These are phyloP conservation scores for Aegilops umbellulata DNA, from an alignment of 176 grass and related monocot genomes.

Conservation along the genomic window DNA sequence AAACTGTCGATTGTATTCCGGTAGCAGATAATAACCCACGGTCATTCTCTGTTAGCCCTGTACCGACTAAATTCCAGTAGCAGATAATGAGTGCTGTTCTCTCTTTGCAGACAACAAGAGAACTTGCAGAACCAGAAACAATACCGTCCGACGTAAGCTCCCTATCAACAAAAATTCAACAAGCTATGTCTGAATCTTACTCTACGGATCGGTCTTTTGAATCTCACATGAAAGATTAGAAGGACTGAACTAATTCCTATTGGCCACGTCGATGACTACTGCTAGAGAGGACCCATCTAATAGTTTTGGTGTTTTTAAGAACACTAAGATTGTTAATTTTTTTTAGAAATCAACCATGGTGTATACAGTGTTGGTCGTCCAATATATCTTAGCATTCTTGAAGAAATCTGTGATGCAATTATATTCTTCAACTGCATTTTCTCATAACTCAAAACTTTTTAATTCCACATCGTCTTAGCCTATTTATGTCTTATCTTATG, in stretches of 20 bases:
- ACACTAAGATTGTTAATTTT: not conserved
- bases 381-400: not conserved
- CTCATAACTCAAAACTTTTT: not conserved
- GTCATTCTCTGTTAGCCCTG: not conserved
- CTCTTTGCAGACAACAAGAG: slow-evolving; percentile 55
- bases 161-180: not conserved
- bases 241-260: slow-evolving; percentile 9
- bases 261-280: not conserved
- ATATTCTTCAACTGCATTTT: not conserved
- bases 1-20: not conserved
- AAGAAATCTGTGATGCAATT: not conserved
- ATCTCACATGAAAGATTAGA: not conserved
- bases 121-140: slow-evolving; percentile 46
- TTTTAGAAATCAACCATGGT: not conserved
- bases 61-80: not conserved
- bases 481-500: not conserved
- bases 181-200: not conserved
- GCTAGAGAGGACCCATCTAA: slow-evolving; percentile 21
- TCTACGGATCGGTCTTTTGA: not conserved
- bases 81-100: not conserved
- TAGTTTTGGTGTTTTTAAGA: not conserved
- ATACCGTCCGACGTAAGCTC: slow-evolving; percentile 30
- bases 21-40: not conserved
- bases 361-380: not conserved
- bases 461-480: not conserved